phyloP scores from a whole-genome alignment of 208 protist species.

The Acanthamoeba lenticulata region DNA sequence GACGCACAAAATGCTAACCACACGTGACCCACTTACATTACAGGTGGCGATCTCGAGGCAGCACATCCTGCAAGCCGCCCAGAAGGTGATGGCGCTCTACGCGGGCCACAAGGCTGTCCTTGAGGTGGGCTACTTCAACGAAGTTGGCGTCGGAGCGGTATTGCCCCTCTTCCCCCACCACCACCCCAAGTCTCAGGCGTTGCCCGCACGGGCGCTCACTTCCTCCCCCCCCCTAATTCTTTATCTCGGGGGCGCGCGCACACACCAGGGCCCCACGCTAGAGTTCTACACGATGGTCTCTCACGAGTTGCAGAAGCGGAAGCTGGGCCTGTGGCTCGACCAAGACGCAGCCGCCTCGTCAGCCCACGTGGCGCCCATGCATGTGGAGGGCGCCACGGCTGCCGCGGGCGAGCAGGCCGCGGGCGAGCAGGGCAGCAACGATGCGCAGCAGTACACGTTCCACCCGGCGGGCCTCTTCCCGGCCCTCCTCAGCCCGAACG shows the following conservation, averaged over 20 bases:
- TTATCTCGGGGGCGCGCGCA: background rate
- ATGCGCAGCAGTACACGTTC: conserved; percentile 46
- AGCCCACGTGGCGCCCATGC: background rate
- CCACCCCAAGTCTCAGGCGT: too few relatives aligned
- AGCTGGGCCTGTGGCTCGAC: conserved; percentile 82
- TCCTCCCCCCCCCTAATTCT: too few relatives aligned
- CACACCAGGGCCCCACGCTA: conserved; percentile 86
- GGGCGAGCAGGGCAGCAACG: background rate
- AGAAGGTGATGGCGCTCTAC: conserved; percentile 85
- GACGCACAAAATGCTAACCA: too few relatives aligned
- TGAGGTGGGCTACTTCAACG: conserved; percentile 88
- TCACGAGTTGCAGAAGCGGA: conserved; percentile 80
- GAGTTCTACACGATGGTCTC: conserved; percentile 90
- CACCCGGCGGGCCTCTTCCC: conserved; percentile 72
- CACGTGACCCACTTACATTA: conserved; percentile 13
- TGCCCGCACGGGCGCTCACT: too few relatives aligned
- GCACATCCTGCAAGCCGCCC: conserved; percentile 80
- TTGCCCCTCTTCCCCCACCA: background rate
- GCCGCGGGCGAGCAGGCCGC: background rate
- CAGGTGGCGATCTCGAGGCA: conserved; percentile 83
- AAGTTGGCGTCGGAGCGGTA: conserved; percentile 85
- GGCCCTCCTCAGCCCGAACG: background rate
- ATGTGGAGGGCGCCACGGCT: conserved; percentile 3
- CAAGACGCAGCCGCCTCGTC: conserved; percentile 17
- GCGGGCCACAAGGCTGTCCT: conserved; percentile 81